Base-by-base conservation (phyloP, 192 early-diverging fungal genomes). In the Rhizoclosmatium sp. region DNA sequence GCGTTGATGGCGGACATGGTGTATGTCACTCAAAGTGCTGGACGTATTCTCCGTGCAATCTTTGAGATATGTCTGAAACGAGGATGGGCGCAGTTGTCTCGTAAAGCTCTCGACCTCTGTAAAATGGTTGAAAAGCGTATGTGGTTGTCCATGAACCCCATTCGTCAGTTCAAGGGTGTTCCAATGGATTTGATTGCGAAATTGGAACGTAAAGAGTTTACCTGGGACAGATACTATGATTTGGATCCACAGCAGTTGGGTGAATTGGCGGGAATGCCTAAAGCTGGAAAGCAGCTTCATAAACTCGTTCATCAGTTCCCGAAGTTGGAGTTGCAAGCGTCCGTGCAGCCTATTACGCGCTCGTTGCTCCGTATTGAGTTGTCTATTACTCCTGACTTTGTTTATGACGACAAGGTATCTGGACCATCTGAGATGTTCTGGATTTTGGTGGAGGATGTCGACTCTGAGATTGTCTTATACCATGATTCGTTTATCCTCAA, bases 1-100 rank as follows among this genome's bases (percentile, higher is more conserved):
- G 96, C 98, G 10, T 86, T 99, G 48, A 95, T 96, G 73, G 91
- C 95, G n/a, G 98, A 99, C 74, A 95, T 97, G 94, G 97, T 96
- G 1, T 98, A 96, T 87, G 95, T 99, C 21, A 98, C 98, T 19
- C 97, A 99, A 85, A 94, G 92, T 71, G 97, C 95, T 19, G 92
- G 92, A 0, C 91, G 98, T 74, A 96, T 99, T 65, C 85, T 98
- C 45, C 92, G 98, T 41, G 98, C 98, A 7, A 91, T 99, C 70
- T 99, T 97, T 86, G 98, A 99, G 87, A 95, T 99, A 61, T 95
- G 95, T 77, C 81, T 97, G 59, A 93, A 93, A 65, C 93, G 94
- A 19, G 95, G 96, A 21, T 99, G 98, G 98, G 92, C 96, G 5
- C 95, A 95, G 72, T 84, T 98, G 19, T 92, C 97, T 12, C 92